A percentile compares a stretch with the other conserved stretches of the same genome.
Evolutionary conservation across 225 moss, liverwort and hornwort genomes (phyloP).

Genomic region (Physcomitrellopsis africana): DNA sequence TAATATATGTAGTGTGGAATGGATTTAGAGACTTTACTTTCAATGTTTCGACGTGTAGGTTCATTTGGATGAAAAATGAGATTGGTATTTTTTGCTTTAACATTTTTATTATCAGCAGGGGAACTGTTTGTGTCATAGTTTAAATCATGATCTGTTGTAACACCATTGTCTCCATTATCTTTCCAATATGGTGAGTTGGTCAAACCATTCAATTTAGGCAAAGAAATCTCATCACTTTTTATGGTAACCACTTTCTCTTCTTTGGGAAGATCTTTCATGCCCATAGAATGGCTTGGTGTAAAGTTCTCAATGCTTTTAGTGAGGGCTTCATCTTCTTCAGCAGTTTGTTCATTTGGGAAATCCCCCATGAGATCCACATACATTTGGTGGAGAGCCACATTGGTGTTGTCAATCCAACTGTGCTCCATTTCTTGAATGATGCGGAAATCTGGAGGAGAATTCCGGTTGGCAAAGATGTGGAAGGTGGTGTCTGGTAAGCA

Average conservation of each 20-base stretch:
- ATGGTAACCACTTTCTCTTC: neutral
- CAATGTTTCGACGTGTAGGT: too few species aligned
- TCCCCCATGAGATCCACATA: conserved; percentile 62
- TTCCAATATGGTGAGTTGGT: conserved; percentile 29
- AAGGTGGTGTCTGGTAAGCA: conserved; percentile 46
- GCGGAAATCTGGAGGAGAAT: conserved; percentile 64
- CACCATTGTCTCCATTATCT: conserved; percentile 41
- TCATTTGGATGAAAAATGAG: too few species aligned
- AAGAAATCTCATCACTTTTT: neutral
- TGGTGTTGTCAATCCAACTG: conserved; percentile 69
- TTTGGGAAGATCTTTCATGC: neutral
- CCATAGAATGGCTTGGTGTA: neutral
- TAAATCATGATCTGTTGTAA: conserved; percentile 33
- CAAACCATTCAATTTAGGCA: neutral
- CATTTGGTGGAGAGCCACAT: conserved; percentile 35
- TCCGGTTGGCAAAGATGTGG: conserved; percentile 47
- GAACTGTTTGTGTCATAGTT: neutral
- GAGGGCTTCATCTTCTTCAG: conserved; percentile 35
- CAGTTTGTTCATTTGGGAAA: neutral
- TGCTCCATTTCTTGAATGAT: conserved; percentile 86
- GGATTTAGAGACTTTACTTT: too few species aligned
- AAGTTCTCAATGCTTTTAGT: neutral
- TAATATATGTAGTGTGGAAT: too few species aligned
- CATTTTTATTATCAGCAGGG: conserved; percentile 18
- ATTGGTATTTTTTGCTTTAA: conserved; percentile 16